Evolutionary conservation across 2,329 filamentous ascomycete species (phyloP).

Genomic region (Fusarium sarcochroum): DNA sequence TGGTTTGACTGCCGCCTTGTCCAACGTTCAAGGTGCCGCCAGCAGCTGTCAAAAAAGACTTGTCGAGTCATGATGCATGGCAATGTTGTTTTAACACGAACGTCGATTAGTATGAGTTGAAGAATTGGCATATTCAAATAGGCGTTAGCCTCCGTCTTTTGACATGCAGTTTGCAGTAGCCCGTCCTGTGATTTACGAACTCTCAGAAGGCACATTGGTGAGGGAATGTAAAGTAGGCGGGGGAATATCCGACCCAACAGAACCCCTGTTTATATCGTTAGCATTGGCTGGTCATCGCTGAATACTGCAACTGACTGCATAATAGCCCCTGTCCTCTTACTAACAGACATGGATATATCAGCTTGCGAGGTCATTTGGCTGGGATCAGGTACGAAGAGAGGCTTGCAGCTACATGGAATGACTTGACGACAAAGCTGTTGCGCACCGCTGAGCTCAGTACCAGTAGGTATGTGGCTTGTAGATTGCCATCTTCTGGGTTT

Average conservation of each 20-base stretch:
- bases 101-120: not conserved
- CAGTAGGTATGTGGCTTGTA: constrained; percentile 5
- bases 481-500: not conserved
- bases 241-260: constrained; percentile 10
- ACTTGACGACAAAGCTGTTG: not conserved
- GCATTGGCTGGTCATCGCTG: constrained; percentile 7
- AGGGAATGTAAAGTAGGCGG: constrained; percentile 8
- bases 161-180: not conserved
- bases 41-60: constrained; percentile 27
- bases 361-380: not conserved
- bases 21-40: constrained; percentile 33
- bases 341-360: constrained; percentile 9
- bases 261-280: constrained; percentile 15
- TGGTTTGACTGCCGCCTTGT: constrained; percentile 33
- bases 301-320: not conserved
- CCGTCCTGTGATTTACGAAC: not conserved
- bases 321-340: not conserved
- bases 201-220: not conserved
- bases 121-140: not conserved
- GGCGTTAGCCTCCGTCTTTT: not conserved
- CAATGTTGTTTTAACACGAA: constrained; percentile 10
- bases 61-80: constrained; percentile 14
- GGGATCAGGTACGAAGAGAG: constrained; percentile 1
- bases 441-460: not conserved
- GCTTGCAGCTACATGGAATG: not conserved